Percentiles rank a stretch among this genome's conserved stretches.
These are phyloP conservation scores for Lachnellula suecica DNA, from an alignment of 2,329 filamentous ascomycete species.

Conservation along the genomic window DNA sequence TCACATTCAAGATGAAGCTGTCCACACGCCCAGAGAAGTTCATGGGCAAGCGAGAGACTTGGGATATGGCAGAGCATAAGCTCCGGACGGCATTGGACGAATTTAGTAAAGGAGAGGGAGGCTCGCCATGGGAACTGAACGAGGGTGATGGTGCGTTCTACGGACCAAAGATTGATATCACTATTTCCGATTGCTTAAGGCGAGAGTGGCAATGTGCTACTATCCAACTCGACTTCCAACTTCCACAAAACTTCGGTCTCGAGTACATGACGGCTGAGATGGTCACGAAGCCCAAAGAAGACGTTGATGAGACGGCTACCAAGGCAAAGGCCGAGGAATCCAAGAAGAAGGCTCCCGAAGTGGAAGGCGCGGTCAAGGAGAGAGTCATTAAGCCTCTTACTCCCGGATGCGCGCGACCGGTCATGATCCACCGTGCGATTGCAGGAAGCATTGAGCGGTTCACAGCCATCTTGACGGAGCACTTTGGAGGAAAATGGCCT, in stretches of 20 bases:
- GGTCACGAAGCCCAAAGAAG: conserved; percentile 41
- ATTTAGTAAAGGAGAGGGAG: conserved; percentile 64
- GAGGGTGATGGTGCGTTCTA: conserved; percentile 97
- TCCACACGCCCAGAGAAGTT: conserved; percentile 88
- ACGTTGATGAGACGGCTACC: conserved; percentile 33
- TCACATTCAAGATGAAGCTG: conserved; percentile 91
- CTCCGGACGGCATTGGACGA: conserved; percentile 76
- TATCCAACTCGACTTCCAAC: conserved; percentile 90
- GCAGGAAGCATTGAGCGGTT: conserved; percentile 68
- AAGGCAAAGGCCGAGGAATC: conserved; percentile 38
- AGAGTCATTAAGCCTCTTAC: conserved; percentile 51
- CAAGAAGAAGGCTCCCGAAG: conserved; percentile 39
- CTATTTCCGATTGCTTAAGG: conserved; percentile 82
- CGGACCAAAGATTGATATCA: conserved; percentile 97
- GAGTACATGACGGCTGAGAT: conserved; percentile 77
- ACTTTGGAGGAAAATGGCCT: conserved; percentile 85
- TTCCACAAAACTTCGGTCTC: conserved; percentile 81
- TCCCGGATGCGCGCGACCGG: conserved; percentile 72
- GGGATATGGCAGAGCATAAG: conserved; percentile 83
- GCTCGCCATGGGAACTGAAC: conserved; percentile 83
- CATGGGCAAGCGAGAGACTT: conserved; percentile 82
- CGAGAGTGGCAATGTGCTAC: conserved; percentile 89
- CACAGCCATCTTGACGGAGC: conserved; percentile 77
- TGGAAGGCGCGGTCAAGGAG: conserved; percentile 42
- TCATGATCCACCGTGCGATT: conserved; percentile 86